Conservation (phyloP, 768 basidiomycete genomes). For the Pluteus cervinus region DNA sequence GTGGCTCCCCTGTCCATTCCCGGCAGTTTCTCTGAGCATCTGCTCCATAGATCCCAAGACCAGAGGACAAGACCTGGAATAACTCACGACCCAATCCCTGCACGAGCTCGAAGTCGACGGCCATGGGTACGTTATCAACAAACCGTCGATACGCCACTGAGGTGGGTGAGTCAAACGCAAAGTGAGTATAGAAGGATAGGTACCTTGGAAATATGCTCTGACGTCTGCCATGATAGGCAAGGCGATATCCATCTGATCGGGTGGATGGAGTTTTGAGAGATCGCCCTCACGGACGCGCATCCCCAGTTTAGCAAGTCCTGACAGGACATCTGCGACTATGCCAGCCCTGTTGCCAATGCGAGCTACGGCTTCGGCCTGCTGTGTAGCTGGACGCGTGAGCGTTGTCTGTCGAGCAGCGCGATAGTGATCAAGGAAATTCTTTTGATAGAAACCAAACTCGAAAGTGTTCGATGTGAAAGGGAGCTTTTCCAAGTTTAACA, state of each 20-base stretch:
- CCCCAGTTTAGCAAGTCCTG: too few relatives aligned
- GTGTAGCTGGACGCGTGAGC: conserved; percentile 39
- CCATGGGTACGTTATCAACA: conserved; percentile 48
- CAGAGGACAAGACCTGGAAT: conserved; percentile 35
- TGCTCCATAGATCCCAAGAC: conserved; percentile 45
- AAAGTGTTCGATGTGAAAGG: conserved; percentile 45
- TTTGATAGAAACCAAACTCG: conserved; percentile 37
- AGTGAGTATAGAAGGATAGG: not conserved
- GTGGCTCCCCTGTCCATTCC: too few relatives aligned
- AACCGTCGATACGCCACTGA: conserved; percentile 58
- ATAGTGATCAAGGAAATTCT: conserved; percentile 40
- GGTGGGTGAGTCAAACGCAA: conserved; percentile 5
- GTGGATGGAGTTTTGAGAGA: conserved; percentile 16
- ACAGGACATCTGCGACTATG: too few relatives aligned
- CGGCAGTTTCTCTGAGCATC: conserved; percentile 43
- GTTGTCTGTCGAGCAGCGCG: conserved; percentile 23
- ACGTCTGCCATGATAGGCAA: conserved; percentile 29
- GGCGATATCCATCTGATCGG: conserved; percentile 12
- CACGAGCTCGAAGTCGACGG: conserved; percentile 52
- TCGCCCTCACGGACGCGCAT: too few relatives aligned
- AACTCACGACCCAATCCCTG: conserved; percentile 43
- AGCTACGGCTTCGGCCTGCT: conserved; percentile 31
- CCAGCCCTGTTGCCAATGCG: too few relatives aligned
- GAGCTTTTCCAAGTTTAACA: conserved; percentile 34
- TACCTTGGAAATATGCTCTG: conserved; percentile 73